phyloP scores from a whole-genome alignment of 768 basidiomycete genomes.

The Pulveroboletus sp. region DNA sequence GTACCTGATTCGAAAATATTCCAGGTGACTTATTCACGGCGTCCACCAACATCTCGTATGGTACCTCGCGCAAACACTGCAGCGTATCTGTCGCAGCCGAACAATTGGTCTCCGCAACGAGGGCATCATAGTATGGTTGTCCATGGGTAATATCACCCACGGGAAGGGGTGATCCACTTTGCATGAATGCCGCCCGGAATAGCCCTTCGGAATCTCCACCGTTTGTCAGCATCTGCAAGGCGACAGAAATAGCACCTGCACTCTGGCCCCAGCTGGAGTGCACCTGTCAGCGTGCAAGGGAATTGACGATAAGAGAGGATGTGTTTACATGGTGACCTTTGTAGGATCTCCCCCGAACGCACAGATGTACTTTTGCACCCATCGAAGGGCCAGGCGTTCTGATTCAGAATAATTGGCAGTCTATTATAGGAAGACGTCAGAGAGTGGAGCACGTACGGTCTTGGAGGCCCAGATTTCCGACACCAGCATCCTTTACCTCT shows the following conservation, averaged over 20 bases:
- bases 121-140: constrained; percentile 26
- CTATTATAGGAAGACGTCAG: background rate
- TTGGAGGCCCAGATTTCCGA: constrained; percentile 45
- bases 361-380: constrained; percentile 57
- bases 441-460: constrained; percentile 32
- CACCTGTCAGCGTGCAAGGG: background rate
- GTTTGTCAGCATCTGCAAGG: constrained; percentile 28
- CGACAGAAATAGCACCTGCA: constrained; percentile 36
- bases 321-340: constrained; percentile 32
- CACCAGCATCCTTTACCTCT: constrained; percentile 36
- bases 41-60: constrained; percentile 26
- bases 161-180: constrained; percentile 36
- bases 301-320: background rate
- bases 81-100: constrained; percentile 23
- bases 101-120: constrained; percentile 31
- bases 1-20: constrained; percentile 32
- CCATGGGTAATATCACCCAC: constrained; percentile 17
- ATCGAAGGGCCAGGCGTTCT: constrained; percentile 40
- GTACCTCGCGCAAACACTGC: constrained; percentile 31
- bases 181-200: constrained; percentile 33
- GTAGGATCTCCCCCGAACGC: constrained; percentile 57
- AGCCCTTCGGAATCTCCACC: constrained; percentile 21
- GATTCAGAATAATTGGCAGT: background rate
- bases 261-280: constrained; percentile 30
- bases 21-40: constrained; percentile 32